Conservation (phyloP, 2,329 filamentous ascomycete species). For the Penicillium griseofulvum region DNA sequence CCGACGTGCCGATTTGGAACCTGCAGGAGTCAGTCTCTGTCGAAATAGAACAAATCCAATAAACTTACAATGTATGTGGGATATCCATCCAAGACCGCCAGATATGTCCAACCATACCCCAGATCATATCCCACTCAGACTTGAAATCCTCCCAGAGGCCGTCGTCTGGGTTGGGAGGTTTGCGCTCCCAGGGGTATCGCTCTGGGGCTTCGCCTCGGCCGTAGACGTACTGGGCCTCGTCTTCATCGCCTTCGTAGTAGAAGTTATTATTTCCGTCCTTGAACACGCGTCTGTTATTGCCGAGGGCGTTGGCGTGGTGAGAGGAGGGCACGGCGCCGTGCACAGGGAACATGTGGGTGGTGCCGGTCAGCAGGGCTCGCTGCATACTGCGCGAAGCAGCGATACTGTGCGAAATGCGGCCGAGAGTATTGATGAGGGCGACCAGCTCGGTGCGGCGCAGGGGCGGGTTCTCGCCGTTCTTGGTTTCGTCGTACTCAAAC, state of each 20-base stretch:
- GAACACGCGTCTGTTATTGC: conserved; percentile 21
- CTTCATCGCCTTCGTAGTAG: conserved; percentile 39
- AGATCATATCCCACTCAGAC: conserved; percentile 64
- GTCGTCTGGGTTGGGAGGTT: conserved; percentile 35
- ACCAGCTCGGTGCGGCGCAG: conserved; percentile 90
- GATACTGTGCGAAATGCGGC: conserved; percentile 78
- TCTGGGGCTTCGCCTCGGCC: conserved; percentile 29
- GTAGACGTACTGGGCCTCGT: conserved; percentile 45
- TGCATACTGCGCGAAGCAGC: conserved; percentile 71
- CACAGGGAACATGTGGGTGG: conserved; percentile 32
- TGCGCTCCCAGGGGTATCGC: conserved; percentile 34
- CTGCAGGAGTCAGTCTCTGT: conserved; percentile 32
- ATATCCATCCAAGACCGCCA: conserved; percentile 67
- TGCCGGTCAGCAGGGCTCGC: conserved; percentile 42
- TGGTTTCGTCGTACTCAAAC: conserved; percentile 80
- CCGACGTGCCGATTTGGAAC: conserved; percentile 53
- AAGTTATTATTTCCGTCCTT: conserved; percentile 36
- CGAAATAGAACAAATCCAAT: neutral
- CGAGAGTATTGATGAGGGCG: conserved; percentile 90
- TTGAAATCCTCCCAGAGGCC: conserved; percentile 58
- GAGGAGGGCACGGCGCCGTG: conserved; percentile 27
- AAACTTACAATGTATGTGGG: conserved; percentile 67
- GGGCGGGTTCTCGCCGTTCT: conserved; percentile 62
- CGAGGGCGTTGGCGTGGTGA: conserved; percentile 17
- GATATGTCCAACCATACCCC: conserved; percentile 63